Evolutionary conservation across 805 yeast species (phyloP), one percentile per base, ranked within the genome.

Genomic region (Kodamaea fukazawae): DNA sequence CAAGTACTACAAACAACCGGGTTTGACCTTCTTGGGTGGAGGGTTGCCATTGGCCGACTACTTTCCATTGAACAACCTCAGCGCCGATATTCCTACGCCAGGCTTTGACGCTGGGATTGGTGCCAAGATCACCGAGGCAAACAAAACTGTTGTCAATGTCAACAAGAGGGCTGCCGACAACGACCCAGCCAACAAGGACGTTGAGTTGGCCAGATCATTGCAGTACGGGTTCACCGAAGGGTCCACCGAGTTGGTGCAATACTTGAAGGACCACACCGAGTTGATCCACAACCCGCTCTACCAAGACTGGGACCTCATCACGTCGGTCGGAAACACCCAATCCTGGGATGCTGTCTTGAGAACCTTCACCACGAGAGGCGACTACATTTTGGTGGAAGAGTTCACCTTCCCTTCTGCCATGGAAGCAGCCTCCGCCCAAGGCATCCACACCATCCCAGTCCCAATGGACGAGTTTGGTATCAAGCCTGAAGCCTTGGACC

Each of bases 221-320:
- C 99, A 93, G 70, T 93, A 93, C 65, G 98, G 99, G 32, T 65
- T 57, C 64, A 81, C 96, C 42, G 79, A 76, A 46, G 99, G 99
- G 38, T 86, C 83, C 47, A 77, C 81, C 6, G 89, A 84, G 51
- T 57, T 91, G 32, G 53, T 79, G 32, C 57, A 68, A 2, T 91
- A 84, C 63, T 58, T 91, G 51, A 81, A 65, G 53, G 88, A 84
- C 49, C 99, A 93, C 71, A 84, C 87, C 34, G 63, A 75, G 43
- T 49, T 54, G 43, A 64, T 68, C 40, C 81, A 76, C 54, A 53
- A 57, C 15, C 70, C 71, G n/a, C 61, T 61, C 3, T 76, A 75
- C 44, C 51, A 54, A 10, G 72, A 83, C 58, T 90, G 96, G 96
- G 82, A 75, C 48, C 61, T 79, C 25, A 63, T 88, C 27, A 63